Evolutionary conservation across 2,329 filamentous ascomycete genomes (phyloP), one percentile per base, ranked within the genome.

Genomic region (Diplodia sapinea): DNA sequence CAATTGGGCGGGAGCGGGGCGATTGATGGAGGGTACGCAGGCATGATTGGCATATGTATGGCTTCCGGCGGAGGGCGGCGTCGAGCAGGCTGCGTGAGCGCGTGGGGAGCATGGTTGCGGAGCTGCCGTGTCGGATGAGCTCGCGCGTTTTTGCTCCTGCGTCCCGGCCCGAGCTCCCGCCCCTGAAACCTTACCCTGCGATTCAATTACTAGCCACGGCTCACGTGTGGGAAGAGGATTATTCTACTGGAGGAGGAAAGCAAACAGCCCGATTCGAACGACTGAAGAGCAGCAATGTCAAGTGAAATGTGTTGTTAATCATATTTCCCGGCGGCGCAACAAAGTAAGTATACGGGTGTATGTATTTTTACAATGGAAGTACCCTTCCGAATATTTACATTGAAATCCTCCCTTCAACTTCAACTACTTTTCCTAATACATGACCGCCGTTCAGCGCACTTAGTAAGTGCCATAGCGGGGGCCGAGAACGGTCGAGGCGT

Each of bases 41-140:
- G 49, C 65, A 67, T 62, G 65, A 67, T 47, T 51, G 43, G 26
- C 65, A 67, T 33, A 67, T 40, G 31, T 59, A 66, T 9, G 43
- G 54, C 20, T n/a, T 57, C 1, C 31, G 64, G 17, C 17, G 52
- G 31, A 59, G 43, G 12, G 64, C 31, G 43, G 55, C 43, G 23
- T 38, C n/a, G 52, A 66, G 43, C 9, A 57, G 23, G 64, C 29
- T 52, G 13, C 54, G 64, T 4, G 49, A 51, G 40, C 40, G 64
- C n/a, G 64, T 50, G 36, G 40, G 54, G 8, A 51, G 64, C 64
- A 66, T 66, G 54, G 54, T 65, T 66, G 64, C 12, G 40, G 38
- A 56, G 38, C 63, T 56, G 36, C 4, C 40, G 5, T n/a, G 59
- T 13, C 43, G 20, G 54, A 51, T 2, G 33, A 57, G 64, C 31